Base-by-base conservation (phyloP, 2,329 filamentous ascomycete genomes). In the Neobulgaria alba region DNA sequence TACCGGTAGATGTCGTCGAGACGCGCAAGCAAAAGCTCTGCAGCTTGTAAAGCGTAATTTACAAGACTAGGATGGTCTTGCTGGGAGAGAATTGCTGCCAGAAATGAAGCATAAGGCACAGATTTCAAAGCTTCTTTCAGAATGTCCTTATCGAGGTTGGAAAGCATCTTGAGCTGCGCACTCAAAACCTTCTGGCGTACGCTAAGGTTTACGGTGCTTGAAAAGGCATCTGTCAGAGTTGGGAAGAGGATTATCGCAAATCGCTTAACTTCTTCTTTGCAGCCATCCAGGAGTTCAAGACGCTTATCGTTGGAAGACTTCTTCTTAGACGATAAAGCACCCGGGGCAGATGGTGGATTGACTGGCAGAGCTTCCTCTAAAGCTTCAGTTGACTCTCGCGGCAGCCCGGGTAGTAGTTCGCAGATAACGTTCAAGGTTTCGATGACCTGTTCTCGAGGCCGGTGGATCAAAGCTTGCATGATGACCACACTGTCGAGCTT, bases 341-440 rank as follows among this genome's bases (percentile, higher is more conserved):
- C 62, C 12, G 66, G 60, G 36, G 71, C 70, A 44, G 48, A 47
- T 33, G 59, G 47, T 34, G 39, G 26, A 31, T 57, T 51, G 21
- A 67, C 57, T 38, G 71, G 66, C n/a, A 67, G 61, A 21, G 69
- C 63, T 26, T 72, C 71, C 21, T 63, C 63, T 37, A 59, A 46
- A 57, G 57, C 51, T 2, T 67, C 64, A 39, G 72, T 65, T 10
- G 67, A 67, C 21, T 68, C 68, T 39, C 70, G 72, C 10, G 82
- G 79, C 12, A 90, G 69, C 36, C 77, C 80, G 1, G 90, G 89
- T 26, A 98, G 72, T 20, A 98, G 70, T 65, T 98, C 92, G 66
- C 92, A 95, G 49, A 98, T 88, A 49, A 98, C 88, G 59, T 96
- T 96, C 48, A 98, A 73, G 1, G 93, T 95, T 67, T 98, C 92